Base-by-base conservation (phyloP, 495 filamentous ascomycete genomes). In the Trichoderma reesei region DNA sequence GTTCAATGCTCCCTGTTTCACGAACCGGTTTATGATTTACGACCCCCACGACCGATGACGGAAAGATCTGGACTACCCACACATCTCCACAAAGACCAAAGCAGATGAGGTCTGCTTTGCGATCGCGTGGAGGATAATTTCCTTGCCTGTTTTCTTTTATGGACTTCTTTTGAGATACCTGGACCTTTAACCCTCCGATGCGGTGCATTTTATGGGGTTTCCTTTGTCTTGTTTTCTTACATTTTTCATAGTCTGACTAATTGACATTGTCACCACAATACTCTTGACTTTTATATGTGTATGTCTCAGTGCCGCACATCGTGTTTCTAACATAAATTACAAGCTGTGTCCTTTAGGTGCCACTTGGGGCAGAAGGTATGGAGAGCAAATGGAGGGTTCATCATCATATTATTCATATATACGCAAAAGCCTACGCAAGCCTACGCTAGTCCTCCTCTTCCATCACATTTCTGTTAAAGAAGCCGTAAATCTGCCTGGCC, bases 391-490 rank as follows among this genome's bases (percentile, higher is more conserved):
- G 5, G n/a, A n/a, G n/a, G n/a, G n/a, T n/a, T n/a, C n/a, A n/a
- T n/a, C n/a, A n/a, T n/a, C n/a, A n/a, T n/a, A n/a, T n/a, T n/a
- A n/a, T n/a, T n/a, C n/a, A n/a, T n/a, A n/a, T n/a, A n/a, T n/a
- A n/a, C n/a, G n/a, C n/a, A n/a, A n/a, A n/a, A n/a, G n/a, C n/a
- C n/a, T n/a, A n/a, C n/a, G n/a, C n/a, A n/a, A n/a, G n/a, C n/a
- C n/a, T n/a, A n/a, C n/a, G n/a, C 26, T 39, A 37, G 31, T 26
- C 63, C 63, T 59, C 68, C 64, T 79, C 73, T 42, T 83, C 80
- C 54, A 83, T 68, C 9, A 97, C 82, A 77, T 88, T 95, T 72
- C 86, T 85, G 67, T 87, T 88, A 68, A 98, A 98, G 69, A 98
- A 98, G 26, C 81, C 80, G 51, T 84, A 77, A 44, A 98, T 88